Base-by-base conservation (phyloP, 495 filamentous ascomycete genomes). In the Penicillium macrosclerotiorum region DNA sequence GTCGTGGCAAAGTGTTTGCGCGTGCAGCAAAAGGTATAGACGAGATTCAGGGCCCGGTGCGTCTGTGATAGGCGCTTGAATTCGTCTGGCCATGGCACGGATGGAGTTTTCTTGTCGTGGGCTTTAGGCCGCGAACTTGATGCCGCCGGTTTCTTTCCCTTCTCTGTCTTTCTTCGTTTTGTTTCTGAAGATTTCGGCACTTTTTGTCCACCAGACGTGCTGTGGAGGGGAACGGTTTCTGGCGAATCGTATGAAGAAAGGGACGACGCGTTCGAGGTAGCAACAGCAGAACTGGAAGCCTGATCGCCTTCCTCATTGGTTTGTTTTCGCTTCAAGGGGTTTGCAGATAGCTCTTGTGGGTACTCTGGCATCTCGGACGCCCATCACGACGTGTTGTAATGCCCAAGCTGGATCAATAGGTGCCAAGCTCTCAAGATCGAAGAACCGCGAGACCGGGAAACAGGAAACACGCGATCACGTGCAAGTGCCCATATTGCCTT, bases 11-110 rank as follows among this genome's bases (percentile, higher is more conserved):
- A 72, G 49, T 96, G 89, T 60, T 94, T 95, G 7, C 94, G 83
- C 6, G 92, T 91, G 58, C 83, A 92, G 64, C 87, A 90, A 65
- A 98, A 97, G 1, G 93, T 97, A 57, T 88, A 95, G 5, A 96
- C 89, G 3, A 96, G 66, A 55, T 95, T 97, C 43, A 98, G 67
- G 5, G 94, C 91, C 42, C 83, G 78, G 60, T 96, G 86, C 0
- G 82, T 87, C 57, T 87, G 83, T 5, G 84, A 80, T 6, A 98
- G 78, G 29, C 72, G 68, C 32, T 79, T 82, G 63, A 97, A 88
- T 41, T 74, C 68, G 1, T 78, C 73, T 0, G 93, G 92, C 89
- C 90, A 94, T 30, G 83, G 79, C 8, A 74, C 44, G 5, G 57
- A 55, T 8, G 69, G 71, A 3, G 55, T 60, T 33, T 64, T 51